Conservation (phyloP, 441 rosid species). For the Rhodomyrtus psidioides region DNA sequence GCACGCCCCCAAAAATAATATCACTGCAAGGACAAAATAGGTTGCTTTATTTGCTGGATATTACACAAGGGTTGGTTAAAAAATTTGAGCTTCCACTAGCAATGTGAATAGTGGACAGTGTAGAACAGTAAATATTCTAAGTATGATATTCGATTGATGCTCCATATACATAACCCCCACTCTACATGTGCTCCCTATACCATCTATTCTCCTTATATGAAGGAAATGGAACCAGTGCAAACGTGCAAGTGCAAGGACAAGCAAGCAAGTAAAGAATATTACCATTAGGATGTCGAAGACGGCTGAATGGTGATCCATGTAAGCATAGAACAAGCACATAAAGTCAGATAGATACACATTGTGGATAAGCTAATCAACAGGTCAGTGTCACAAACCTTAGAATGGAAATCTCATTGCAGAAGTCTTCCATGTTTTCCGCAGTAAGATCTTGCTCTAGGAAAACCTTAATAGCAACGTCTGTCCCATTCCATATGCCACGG, state of each 20-base stretch:
- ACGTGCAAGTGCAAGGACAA: not conserved
- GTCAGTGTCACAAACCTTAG: conserved; percentile 55
- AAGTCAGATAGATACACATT: conserved; percentile 21
- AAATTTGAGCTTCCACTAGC: not conserved
- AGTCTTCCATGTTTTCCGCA: conserved; percentile 97
- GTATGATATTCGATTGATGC: not conserved
- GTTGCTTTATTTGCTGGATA: not conserved
- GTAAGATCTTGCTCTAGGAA: conserved; percentile 98
- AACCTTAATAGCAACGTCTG: conserved; percentile 96
- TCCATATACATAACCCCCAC: not conserved
- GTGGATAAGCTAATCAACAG: conserved; percentile 7
- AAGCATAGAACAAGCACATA: conserved; percentile 13
- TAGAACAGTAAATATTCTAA: not conserved
- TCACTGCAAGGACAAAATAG: conserved; percentile 47
- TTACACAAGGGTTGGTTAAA: not conserved
- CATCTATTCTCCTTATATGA: not conserved
- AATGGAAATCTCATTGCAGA: conserved; percentile 96
- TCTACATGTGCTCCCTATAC: not conserved
- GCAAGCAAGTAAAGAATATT: conserved; percentile 25
- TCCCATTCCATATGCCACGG: conserved; percentile 97
- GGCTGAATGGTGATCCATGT: conserved; percentile 48
- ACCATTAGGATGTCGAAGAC: conserved; percentile 98
- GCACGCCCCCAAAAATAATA: conserved; percentile 97
- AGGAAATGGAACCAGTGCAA: not conserved
- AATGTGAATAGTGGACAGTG: not conserved